Base-by-base conservation (phyloP, 352 stramenopile genomes). In the Phytophthora pistaciae region DNA sequence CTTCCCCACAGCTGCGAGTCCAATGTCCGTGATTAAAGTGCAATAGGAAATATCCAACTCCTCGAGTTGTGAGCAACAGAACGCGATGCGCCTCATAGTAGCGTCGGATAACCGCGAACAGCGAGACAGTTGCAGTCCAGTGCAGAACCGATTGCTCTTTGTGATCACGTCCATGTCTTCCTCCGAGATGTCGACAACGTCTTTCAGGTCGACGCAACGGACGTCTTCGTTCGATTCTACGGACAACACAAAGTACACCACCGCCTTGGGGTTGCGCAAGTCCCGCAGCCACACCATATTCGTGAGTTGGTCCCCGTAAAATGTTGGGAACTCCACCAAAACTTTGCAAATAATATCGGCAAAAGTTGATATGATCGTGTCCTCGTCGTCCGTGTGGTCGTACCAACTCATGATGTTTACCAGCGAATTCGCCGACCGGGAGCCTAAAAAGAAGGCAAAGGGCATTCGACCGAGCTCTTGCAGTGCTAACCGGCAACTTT, bases 11-110 rank as follows among this genome's bases (percentile, higher is more conserved):
- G 74, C 79, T 13, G 67, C 48, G 9, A 95, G 66, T 7, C 74
- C 73, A 0, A 73, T 52, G 64, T 97, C 90, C 0, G 88, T 93
- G 54, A 97, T 71, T 42, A 77, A 61, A 1, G 64, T 68, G 53
- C 88, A 94, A n/a, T 86, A 83, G 5, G 88, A 90, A 0, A 97
- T 54, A 50, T 98, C 90, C 1, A 98, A 77, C 3, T 81, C 53
- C 57, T 96, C 89, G 1, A 98, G 72, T 14, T 92, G 84, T 1
- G 72, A 72, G 56, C 87, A 96, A 40, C 75, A 78, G 50, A 82
- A 25, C 6, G 68, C 75, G 4, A 89, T 70, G 0, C 70, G 72
- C 33, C 75, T 68, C 50, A 96, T 71, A 0, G 80, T 66, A 5
- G 74, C 49, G 36, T 93, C 84, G 0, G 70, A 80, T 5, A 96